Percentiles rank a stretch among this genome's conserved stretches.
phyloP scores from a whole-genome alignment of 768 basidiomycete genomes.

The Russula compacta region DNA sequence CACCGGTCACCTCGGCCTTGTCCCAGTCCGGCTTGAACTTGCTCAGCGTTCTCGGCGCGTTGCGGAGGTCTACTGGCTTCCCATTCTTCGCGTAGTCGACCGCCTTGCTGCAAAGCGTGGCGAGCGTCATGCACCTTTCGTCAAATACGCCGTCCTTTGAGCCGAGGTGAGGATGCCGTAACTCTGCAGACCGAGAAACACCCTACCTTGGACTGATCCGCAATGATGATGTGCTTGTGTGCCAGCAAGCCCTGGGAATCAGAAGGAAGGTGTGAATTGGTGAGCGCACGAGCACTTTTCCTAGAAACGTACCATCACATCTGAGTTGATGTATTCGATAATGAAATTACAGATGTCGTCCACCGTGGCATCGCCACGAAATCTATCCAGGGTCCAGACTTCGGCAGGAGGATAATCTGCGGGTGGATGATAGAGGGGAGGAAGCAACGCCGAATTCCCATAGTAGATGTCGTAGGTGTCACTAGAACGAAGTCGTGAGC shows the following conservation, averaged over 20 bases:
- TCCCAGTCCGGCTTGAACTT: background rate
- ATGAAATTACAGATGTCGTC: conserved; percentile 22
- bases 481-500: background rate
- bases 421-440: no score
- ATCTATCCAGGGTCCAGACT: conserved; percentile 14
- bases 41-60: background rate
- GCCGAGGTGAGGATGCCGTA: background rate
- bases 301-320: no score
- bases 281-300: background rate
- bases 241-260: background rate
- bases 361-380: conserved; percentile 40
- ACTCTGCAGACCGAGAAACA: background rate
- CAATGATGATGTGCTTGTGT: background rate
- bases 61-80: background rate
- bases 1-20: background rate
- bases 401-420: no score
- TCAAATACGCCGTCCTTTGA: background rate
- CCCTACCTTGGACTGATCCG: no score
- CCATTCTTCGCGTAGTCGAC: no score
- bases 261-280: background rate
- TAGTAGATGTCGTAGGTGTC: background rate
- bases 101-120: no score
- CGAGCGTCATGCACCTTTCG: no score
- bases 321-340: no score
- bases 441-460: background rate